Conservation (phyloP, 75 land plant genomes). For the Picea sitchensis region DNA sequence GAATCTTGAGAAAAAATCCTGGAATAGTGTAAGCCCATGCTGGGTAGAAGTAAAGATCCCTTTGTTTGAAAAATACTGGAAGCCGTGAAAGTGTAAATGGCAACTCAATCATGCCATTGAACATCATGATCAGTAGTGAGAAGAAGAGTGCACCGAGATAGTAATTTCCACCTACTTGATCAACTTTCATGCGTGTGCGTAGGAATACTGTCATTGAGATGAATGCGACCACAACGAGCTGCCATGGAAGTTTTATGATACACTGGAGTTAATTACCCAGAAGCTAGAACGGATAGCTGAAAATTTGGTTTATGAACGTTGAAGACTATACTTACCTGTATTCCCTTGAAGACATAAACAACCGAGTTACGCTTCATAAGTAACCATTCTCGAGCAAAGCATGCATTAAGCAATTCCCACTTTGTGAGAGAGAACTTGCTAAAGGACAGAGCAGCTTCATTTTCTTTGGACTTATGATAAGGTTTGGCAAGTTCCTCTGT, state of each 20-base stretch:
- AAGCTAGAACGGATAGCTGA: background rate
- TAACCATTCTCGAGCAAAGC: conserved; percentile 54
- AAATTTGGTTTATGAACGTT: background rate
- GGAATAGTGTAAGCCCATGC: no score
- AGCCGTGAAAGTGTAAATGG: no score
- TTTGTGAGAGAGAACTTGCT: conserved; percentile 41
- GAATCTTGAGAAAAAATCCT: no score
- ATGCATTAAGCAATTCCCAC: conserved; percentile 63
- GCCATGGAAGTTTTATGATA: no score
- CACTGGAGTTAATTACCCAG: background rate
- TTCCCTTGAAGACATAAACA: conserved; percentile 63
- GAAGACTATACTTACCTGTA: conserved; percentile 45
- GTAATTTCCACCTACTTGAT: no score
- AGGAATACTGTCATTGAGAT: conserved; percentile 37
- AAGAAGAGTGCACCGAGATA: no score
- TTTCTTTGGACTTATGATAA: conserved; percentile 29
- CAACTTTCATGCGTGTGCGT: no score
- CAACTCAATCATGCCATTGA: no score
- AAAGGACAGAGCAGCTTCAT: conserved; percentile 40
- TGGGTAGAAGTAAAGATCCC: no score
- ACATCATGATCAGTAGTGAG: no score
- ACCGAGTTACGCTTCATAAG: conserved; percentile 71
- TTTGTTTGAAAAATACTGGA: no score
- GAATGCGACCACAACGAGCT: conserved; percentile 9
- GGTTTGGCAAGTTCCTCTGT: conserved; percentile 42